These are phyloP conservation scores for Starmerella tilneyi DNA, from an alignment of 805 yeast genomes.

Conservation along the genomic window DNA sequence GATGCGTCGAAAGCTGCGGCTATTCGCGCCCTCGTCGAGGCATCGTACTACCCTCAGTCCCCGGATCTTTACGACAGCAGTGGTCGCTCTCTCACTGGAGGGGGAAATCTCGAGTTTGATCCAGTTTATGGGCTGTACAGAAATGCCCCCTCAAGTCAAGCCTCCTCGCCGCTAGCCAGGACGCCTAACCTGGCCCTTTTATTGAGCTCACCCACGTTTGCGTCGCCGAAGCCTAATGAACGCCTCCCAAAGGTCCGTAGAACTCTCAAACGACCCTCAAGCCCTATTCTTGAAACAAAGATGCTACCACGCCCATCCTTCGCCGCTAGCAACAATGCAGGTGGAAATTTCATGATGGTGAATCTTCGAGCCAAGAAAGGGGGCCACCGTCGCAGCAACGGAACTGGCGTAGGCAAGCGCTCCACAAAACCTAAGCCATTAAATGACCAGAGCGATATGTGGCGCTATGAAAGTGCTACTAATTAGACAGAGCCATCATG, in stretches of 20 bases:
- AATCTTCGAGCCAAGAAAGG: constrained; percentile 1
- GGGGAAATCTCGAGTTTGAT: background rate
- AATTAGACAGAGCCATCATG: too few relatives aligned
- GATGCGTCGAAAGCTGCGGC: background rate
- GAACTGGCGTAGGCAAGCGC: background rate
- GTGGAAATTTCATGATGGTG: constrained; percentile 4
- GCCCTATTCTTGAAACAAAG: background rate
- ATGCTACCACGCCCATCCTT: background rate
- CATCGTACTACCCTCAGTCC: background rate
- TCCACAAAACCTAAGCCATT: background rate
- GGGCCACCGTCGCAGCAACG: background rate
- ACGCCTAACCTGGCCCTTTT: background rate
- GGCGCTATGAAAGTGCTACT: too few relatives aligned
- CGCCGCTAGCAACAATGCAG: background rate
- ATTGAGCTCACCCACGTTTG: background rate
- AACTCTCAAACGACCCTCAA: background rate
- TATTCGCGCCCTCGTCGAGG: background rate
- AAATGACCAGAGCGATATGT: background rate
- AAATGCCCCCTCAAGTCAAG: background rate
- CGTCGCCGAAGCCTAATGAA: background rate
- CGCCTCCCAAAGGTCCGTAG: too few relatives aligned
- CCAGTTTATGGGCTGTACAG: constrained; percentile 4
- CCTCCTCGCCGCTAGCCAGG: background rate
- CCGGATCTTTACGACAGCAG: constrained; percentile 2
- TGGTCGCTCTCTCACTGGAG: constrained; percentile 2